Base-by-base conservation (phyloP, 345 rosid genomes). In the Brassica nigra region DNA sequence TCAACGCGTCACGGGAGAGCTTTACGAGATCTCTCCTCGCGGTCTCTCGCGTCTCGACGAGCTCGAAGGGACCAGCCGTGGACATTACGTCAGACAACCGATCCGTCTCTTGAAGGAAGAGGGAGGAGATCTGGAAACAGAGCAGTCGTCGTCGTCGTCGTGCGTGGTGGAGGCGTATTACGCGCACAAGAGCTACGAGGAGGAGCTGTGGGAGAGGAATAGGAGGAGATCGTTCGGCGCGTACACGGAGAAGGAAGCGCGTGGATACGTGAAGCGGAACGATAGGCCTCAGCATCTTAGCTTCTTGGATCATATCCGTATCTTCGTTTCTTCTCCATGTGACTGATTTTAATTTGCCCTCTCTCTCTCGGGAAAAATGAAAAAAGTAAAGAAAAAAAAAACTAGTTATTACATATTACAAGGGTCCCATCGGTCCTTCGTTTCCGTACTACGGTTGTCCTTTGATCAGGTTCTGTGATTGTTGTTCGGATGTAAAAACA, bases 41-140 rank as follows among this genome's bases (percentile, higher is more conserved):
- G 97, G 90, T 7, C 89, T 93, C 0, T 36, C 77, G 1, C 86
- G 91, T 2, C 79, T 93, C 15, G 97, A 93, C 66, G 96, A 93
- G 62, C 84, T 93, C 39, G 97, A 93, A 76, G 97, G 97, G 57
- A 89, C 86, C 3, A 80, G 33, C n/a, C 83, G 86, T 1, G 91
- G 90, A 0, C 97, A 92, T 83, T 90, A 91, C 87, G 85, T 84
- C 39, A 42, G 95, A n/a, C 81, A 74, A 1, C 89, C 84, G 15
- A 86, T 92, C 33, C 76, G 61, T 10, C 30, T 90, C 68, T 54
- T 7, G 14, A n/a, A 58, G 66, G 49, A 36, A 4, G 6, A 42
- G 4, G 73, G 29, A 16, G 30, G 47, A 36, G 69, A 65, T 65
- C 15, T 65, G 14, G 69, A 36, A 65, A 64, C 68, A 64, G 68